Conservation (phyloP, 2,329 filamentous ascomycete genomes). For the Leptographium wingfieldii region DNA sequence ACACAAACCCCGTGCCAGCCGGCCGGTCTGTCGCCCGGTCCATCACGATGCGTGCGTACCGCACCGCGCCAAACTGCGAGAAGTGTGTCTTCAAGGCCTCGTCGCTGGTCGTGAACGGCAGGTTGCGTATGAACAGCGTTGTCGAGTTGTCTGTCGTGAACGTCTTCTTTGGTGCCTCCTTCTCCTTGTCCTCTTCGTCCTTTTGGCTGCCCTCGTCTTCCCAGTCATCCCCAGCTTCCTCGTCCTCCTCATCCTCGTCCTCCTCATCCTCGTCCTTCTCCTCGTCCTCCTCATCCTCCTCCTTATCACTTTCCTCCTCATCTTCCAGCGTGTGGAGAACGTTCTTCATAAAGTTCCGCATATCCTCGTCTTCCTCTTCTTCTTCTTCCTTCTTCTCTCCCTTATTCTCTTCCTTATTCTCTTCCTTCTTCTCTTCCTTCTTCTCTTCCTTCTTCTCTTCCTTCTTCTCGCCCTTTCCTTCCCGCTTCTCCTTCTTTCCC, state of each 20-base stretch:
- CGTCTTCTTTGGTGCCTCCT: slow-evolving; percentile 19
- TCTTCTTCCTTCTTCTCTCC: slow-evolving; percentile 14
- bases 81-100: slow-evolving; percentile 78
- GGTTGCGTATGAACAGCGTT: slow-evolving; percentile 85
- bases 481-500: slow-evolving; percentile 15
- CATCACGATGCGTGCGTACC: slow-evolving; percentile 85
- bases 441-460: slow-evolving; percentile 11
- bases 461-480: slow-evolving; percentile 17
- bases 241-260: slow-evolving; percentile 29
- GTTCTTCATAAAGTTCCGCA: slow-evolving; percentile 46
- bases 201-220: slow-evolving; percentile 26
- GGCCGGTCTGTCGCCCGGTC: slow-evolving; percentile 76
- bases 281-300: slow-evolving; percentile 31
- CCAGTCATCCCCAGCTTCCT: slow-evolving; percentile 31
- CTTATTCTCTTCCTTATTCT: slow-evolving; percentile 20
- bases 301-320: slow-evolving; percentile 38
- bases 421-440: slow-evolving; percentile 17
- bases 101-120: slow-evolving; percentile 81
- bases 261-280: slow-evolving; percentile 33
- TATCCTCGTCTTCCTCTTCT: slow-evolving; percentile 23
- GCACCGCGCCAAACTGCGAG: slow-evolving; percentile 69
- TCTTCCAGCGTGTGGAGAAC: slow-evolving; percentile 45
- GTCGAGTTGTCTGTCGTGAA: slow-evolving; percentile 49
- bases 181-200: slow-evolving; percentile 17
- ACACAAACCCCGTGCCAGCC: slow-evolving; percentile 88